Evolutionary conservation across 257 asterid species (phyloP), one percentile per base, ranked within the genome.

Genomic region (Nicotiana undulata): DNA sequence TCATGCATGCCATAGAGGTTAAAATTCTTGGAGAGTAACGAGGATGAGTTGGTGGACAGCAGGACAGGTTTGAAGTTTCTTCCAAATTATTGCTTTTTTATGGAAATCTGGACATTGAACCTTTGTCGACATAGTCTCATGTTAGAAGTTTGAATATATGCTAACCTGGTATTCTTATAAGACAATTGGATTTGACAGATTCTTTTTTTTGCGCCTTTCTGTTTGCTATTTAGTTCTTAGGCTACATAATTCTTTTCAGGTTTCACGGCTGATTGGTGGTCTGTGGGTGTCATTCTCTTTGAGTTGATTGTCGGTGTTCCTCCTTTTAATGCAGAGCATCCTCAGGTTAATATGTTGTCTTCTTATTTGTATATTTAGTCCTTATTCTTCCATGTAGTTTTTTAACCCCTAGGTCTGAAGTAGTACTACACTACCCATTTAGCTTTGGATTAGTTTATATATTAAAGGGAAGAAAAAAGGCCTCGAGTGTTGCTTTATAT

Each of bases 221-320:
- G 59, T 72, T 72, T 72, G 8, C n/a, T 28, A 46, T 46, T 13
- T 49, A 24, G 32, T 72, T 64, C 74, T 72, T 72, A 72, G 61
- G 61, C 65, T 46, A 32, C 74, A 16, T 79, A 75, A 40, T 61
- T 83, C 85, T 79, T 68, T 67, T 81, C 92, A 96, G 99, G 91
- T 63, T 91, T 88, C 81, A 92, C 97, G 59, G 99, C 99, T 34
- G 99, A 96, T 96, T 96, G 99, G 99, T 96, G 99, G 99, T 96
- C 99, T 37, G 99, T 96, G 82, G 99, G 99, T 79, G 93, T 96
- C 84, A 92, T 96, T 84, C 89, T 96, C 61, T 96, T 96, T 59
- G 99, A 96, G 94, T 75, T 96, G 92, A 90, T 96, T 83, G 98
- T 94, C 83, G 99, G 99, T 68, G 91, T 96, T 85, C 98, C 99